These are phyloP conservation scores for Apiospora arundinis DNA, from an alignment of 2,329 filamentous ascomycete genomes.

Conservation along the genomic window DNA sequence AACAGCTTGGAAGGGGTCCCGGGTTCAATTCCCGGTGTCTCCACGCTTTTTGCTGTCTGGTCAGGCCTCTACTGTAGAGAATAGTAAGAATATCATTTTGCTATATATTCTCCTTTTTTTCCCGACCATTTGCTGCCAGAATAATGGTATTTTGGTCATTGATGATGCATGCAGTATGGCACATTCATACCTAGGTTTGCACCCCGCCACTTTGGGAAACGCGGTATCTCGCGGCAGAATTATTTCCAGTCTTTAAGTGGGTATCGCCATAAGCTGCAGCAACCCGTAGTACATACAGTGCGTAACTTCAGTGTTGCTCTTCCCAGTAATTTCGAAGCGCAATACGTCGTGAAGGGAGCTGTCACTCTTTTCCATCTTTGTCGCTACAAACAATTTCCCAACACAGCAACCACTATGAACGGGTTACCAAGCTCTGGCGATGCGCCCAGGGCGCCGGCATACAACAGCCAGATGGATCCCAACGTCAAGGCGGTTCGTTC, in stretches of 20 bases:
- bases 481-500: conserved; percentile 55
- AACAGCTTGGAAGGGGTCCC: conserved; percentile 1
- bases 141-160: too few relatives aligned
- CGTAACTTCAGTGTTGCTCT: neutral
- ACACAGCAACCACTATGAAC: conserved; percentile 33
- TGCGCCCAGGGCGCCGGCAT: conserved; percentile 27
- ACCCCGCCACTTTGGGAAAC: neutral
- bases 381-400: neutral
- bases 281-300: conserved; percentile 14
- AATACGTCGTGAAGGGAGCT: neutral
- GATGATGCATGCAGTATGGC: too few relatives aligned
- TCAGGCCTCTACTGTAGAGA: neutral
- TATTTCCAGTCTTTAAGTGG: neutral
- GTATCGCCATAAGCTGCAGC: neutral
- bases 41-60: neutral
- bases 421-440: conserved; percentile 35
- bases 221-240: conserved; percentile 3
- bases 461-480: conserved; percentile 53
- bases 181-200: too few relatives aligned
- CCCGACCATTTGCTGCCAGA: too few relatives aligned
- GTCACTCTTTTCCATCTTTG: neutral
- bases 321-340: neutral
- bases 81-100: neutral
- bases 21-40: conserved; percentile 22
- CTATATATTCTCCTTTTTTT: too few relatives aligned